Evolutionary conservation across 2,329 filamentous ascomycete genomes (phyloP).

Genomic region (Phialophora chinensis): DNA sequence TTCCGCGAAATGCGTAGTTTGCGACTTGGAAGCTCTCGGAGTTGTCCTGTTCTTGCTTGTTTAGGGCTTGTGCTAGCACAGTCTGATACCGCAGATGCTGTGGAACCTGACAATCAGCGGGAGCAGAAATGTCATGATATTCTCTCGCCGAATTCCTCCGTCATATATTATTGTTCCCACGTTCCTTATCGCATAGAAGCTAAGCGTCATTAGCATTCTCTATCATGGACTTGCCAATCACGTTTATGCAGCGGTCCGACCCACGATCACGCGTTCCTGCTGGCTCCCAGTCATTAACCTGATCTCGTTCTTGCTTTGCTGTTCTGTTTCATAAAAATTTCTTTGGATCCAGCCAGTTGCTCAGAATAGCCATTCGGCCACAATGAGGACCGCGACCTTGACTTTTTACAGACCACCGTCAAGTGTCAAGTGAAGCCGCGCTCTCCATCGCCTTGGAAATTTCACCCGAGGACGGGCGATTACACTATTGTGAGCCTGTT

Average conservation of each 20-base stretch:
- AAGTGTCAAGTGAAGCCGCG: constrained; percentile 15
- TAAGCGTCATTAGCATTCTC: constrained; percentile 8
- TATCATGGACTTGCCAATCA: constrained; percentile 21
- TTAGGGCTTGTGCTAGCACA: neutral
- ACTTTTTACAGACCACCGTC: constrained; percentile 30
- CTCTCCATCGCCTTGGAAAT: neutral
- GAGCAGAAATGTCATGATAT: constrained; percentile 6
- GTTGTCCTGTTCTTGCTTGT: neutral
- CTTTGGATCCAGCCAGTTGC: neutral
- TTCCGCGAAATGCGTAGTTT: neutral
- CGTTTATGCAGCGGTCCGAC: constrained; percentile 22
- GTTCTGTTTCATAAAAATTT: neutral
- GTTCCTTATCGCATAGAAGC: constrained; percentile 23
- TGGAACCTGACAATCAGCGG: constrained; percentile 11
- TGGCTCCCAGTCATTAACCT: neutral
- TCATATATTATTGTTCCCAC: constrained; percentile 5
- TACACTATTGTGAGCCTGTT: neutral
- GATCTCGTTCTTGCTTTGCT: neutral
- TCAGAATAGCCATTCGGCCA: neutral
- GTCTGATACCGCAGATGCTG: constrained; percentile 4
- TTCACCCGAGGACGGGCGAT: neutral
- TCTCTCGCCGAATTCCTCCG: neutral
- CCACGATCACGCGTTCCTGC: constrained; percentile 17
- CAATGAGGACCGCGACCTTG: constrained; percentile 17
- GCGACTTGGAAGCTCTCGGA: neutral